Evolutionary conservation across 2,329 filamentous ascomycete genomes (phyloP), one percentile per base, ranked within the genome.

Genomic region (Botrytis fragariae): DNA sequence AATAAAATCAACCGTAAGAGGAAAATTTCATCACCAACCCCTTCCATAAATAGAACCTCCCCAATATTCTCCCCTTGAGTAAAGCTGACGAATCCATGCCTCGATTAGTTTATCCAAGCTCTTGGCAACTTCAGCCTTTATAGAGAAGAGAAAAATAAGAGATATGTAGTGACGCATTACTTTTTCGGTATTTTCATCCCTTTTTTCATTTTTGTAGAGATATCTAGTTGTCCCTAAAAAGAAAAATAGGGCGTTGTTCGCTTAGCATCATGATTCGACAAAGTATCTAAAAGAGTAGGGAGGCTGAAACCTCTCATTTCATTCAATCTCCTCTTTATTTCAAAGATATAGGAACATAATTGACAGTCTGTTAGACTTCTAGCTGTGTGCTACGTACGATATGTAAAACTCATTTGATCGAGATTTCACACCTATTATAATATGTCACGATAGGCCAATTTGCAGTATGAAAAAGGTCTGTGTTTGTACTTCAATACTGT

Each of bases 241-340:
- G 16, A 29, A 29, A 67, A n/a, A n/a, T 39, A 54, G 44, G 44
- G 32, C 22, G 64, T 54, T 67, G 1, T 32, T 67, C 45, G 44
- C 64, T 54, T 54, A 37, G 9, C 16, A 39, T 20, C 16, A 54
- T 32, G 12, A 8, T 35, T 37, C 35, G 35, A 39, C 12, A 39
- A 25, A n/a, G 42, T 42, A 20, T 35, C 18, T 48, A 54, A 39
- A 68, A 14, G 35, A 39, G 64, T 51, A 68, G 32, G 7, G 35
- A 54, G 64, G 64, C 64, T 68, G 64, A 68, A 68, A 68, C 48
- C 37, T 39, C 2, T 35, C 48, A 68, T 57, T 68, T 51, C 3
- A 54, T 29, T 16, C 14, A 39, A 54, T 48, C 20, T 20, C 45
- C 18, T 29, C 39, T 68, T 54, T 10, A 29, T 20, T 5, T 29